Base-by-base conservation (phyloP, 495 filamentous ascomycete genomes). In the Bombardia bombarda region DNA sequence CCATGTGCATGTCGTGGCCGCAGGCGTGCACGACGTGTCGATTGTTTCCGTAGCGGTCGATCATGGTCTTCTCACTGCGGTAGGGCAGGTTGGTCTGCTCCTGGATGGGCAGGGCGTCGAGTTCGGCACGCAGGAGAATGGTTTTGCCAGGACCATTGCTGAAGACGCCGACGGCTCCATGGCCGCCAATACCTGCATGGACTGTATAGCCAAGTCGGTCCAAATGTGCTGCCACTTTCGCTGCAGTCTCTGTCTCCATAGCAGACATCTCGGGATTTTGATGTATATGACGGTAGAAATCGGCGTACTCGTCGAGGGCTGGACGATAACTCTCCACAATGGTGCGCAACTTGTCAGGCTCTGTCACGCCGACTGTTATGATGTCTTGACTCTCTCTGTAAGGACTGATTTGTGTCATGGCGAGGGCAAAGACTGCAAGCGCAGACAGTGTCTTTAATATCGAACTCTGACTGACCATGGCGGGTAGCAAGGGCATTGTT, bases 1-100 rank as follows among this genome's bases (percentile, higher is more conserved):
- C 58, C 9, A 80, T 66, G 51, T 85, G 79, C 48, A 77, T 72
- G 47, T 85, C 81, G 45, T 85, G 80, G 1, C 80, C 80, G 56
- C 79, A 83, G 23, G 81, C 78, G 55, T 83, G 80, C 79, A 82
- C 82, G 1, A 80, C 76, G 0, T 75, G 73, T 32, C 66, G 65
- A 33, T 61, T 57, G 0, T 52, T 41, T 3, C 78, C 78, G 17
- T 73, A 58, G 4, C 46, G 46, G 47, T 73, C 64, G 5, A 56
- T 49, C 45, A 61, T 63, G 6, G 47, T 46, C 14, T 49, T 62
- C 14, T 48, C 68, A 53, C 74, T 80, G 0, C 75, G 72, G 49
- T 82, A 83, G 9, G 61, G 57, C 1, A 82, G 57, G 0, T 66
- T 69, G 1, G 77, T 82, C 30, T 64, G 49, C 47, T 84, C 79